Base-by-base conservation (phyloP, 2,329 filamentous ascomycete genomes). In the Xylariales sp. region DNA sequence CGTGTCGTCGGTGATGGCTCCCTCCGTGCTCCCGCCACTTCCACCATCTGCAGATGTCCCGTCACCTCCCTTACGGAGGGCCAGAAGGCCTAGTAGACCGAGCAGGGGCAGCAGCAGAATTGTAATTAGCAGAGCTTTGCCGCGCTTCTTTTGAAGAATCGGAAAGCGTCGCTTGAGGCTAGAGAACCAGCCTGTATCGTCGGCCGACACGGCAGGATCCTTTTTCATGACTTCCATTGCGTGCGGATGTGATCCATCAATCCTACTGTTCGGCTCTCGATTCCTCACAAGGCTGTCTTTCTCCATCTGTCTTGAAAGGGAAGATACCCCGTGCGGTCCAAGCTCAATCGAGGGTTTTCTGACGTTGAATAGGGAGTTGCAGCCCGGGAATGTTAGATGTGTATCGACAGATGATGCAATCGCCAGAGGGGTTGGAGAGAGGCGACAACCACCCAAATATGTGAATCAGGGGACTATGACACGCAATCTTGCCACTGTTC, bases 1-100 rank as follows among this genome's bases (percentile, higher is more conserved):
- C 0, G 55, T 46, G 47, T 76, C 69, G 29, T 63, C 58, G 4
- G 51, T 60, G 40, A 74, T 67, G 21, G 52, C 43, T 39, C 29
- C 31, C 4, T 14, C 7, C 41, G 24, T 14, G 34, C 40, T 16
- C 8, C 33, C 33, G 9, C 40, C 49, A 10, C 31, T 34, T 32
- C 38, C 38, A 4, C 14, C 38, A 14, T 34, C 40, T 11, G 43
- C 24, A 8, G 15, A 21, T 11, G 41, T 36, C 28, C 44, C 42
- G 8, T 34, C 38, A 21, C 42, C 43, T 29, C 46, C 40, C 37
- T 57, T 52, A 12, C 56, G 53, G 12, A 60, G 48, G 32, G 56
- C 56, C 7, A 62, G 46, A 11, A 62, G 49, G 20, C 57, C 58
- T 10, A 62, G 43, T 6, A 62, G 50, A 20, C 49, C 56, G 12